Conservation (phyloP, 257 asterid species). For the Catharanthus roseus region DNA sequence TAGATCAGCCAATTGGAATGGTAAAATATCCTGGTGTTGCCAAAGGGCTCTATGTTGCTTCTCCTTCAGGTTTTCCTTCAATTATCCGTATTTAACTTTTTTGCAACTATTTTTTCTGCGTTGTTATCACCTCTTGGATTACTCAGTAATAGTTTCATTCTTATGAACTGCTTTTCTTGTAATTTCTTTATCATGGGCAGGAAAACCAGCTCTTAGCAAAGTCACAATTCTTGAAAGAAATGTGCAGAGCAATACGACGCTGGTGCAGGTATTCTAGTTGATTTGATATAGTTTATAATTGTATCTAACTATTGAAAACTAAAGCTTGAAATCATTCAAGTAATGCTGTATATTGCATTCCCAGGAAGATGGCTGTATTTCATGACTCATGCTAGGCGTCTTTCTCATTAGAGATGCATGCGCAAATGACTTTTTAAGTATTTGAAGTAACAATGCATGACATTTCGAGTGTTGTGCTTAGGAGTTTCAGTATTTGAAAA, state of each 20-base stretch:
- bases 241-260: slow-evolving; percentile 47
- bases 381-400: neutral
- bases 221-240: slow-evolving; percentile 69
- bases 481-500: too few species aligned
- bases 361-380: neutral
- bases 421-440: neutral
- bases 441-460: too few species aligned
- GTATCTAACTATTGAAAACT: neutral
- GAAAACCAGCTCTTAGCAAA: slow-evolving; percentile 87
- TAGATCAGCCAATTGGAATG: slow-evolving; percentile 89
- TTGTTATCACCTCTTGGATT: neutral
- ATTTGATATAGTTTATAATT: neutral
- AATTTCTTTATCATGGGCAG: slow-evolving; percentile 32
- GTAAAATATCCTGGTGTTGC: slow-evolving; percentile 92
- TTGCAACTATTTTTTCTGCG: neutral
- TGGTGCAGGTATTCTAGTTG: slow-evolving; percentile 62
- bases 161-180: slow-evolving; percentile 4
- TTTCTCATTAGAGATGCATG: neutral
- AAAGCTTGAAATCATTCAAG: neutral
- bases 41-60: slow-evolving; percentile 90
- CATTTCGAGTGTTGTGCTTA: too few species aligned
- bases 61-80: slow-evolving; percentile 59
- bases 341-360: neutral
- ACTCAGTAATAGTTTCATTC: slow-evolving; percentile 15
- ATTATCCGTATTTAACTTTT: neutral